Evolutionary conservation across 116 monocot genomes (phyloP), one percentile per base, ranked within the genome.

Genomic region (Papilionanthe hybrid): DNA sequence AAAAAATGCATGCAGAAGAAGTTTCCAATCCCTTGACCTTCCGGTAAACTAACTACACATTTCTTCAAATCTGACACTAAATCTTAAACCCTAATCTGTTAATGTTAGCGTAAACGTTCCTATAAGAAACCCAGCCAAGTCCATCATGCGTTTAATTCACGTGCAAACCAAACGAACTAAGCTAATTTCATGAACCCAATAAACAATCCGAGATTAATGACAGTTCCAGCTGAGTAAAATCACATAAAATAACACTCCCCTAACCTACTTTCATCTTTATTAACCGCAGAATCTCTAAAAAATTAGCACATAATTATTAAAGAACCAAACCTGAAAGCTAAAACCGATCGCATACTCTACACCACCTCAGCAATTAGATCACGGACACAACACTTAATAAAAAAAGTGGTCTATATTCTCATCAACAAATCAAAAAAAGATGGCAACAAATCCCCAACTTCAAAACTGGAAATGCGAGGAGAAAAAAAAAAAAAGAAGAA

Each of bases 181-280:
- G 53, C 53, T 53, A 53, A 17, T 4, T 18, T 15, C 53, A 4
- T 53, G 4, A 53, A 53, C 18, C 53, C 53, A 18, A 53, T 27
- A 65, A 27, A 25, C 23, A 65, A 65, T 23, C 7, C 10, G 9
- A 65, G 65, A 25, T 65, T 65, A 65, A 65, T 65, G 23, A 65
- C 23, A 25, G 1, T 27, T 65, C 65, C 10, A 27, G 65, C 27
- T 65, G 9, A 65, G 23, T 23, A 65, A 56, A 37, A 20, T 20
- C 57, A 77, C 77, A 77, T 77, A 77, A 77, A 77, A 77, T 77
- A 58, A 55, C 77, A 37, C 32, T n/a, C 13, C 27, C 20, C 10
- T 7, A 30, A 77, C 4, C 30, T 58, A 5, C 27, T 30, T 28
- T 6, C 65, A 27, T n/a, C 27, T 23, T n/a, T 65, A 27, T 7